These are phyloP conservation scores for Cornus controversa DNA, from an alignment of 148 eudicot genomes.

Conservation along the genomic window DNA sequence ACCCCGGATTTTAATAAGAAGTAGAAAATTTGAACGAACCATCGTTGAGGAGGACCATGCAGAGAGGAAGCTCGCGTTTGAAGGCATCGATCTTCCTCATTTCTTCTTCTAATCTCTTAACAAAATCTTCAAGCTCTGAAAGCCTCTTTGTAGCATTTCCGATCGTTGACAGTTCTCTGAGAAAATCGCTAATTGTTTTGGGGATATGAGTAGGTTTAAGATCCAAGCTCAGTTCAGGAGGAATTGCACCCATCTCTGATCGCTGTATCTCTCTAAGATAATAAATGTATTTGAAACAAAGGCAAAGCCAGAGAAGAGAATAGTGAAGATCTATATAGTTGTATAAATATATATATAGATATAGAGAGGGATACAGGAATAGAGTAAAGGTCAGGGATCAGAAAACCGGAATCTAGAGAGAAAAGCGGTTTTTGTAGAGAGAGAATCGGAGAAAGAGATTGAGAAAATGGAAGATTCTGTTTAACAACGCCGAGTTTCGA, in stretches of 20 bases:
- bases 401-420: constrained; percentile 23
- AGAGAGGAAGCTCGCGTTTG: constrained; percentile 69
- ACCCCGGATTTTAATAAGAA: not conserved
- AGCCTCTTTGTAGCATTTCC: constrained; percentile 31
- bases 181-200: constrained; percentile 33
- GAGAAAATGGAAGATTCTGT: constrained; percentile 54
- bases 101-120: constrained; percentile 52
- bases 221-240: constrained; percentile 49
- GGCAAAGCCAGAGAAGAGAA: not conserved
- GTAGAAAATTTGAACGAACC: constrained; percentile 38
- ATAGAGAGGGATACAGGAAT: not conserved
- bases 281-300: not conserved
- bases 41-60: constrained; percentile 59
- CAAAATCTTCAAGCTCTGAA: constrained; percentile 43
- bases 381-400: not conserved
- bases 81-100: constrained; percentile 62
- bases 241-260: constrained; percentile 39
- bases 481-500: constrained; percentile 55
- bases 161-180: constrained; percentile 38
- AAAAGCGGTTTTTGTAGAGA: constrained; percentile 10
- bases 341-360: not conserved
- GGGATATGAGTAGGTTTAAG: constrained; percentile 39
- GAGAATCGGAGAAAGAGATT: not conserved
- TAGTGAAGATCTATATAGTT: constrained; percentile 15
- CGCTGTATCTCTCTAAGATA: constrained; percentile 5